Evolutionary conservation across 225 moss, liverwort and hornwort genomes (phyloP), one percentile per base, ranked within the genome.

Genomic region (Ulota crispa): DNA sequence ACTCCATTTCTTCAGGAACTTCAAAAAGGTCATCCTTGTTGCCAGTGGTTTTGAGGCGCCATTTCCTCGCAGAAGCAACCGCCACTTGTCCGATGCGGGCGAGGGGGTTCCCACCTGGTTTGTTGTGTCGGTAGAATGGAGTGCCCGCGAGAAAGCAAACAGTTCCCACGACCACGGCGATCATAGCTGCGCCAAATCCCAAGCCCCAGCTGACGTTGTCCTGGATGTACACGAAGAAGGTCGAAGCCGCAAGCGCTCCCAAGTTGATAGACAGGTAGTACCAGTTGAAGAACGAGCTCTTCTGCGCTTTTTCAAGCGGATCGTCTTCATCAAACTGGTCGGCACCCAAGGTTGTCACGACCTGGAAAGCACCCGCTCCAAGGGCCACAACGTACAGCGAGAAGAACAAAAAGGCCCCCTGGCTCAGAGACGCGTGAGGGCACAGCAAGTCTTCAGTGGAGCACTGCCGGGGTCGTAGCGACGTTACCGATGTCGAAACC

Each of bases 251-350:
- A 24, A 96, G 74, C 1, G 87, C 89, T 71, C 96, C 96, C 1
- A 93, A 75, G 47, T 89, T 94, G 61, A 92, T 88, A 10, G 93
- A 90, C 67, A 88, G 89, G 82, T 87, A 94, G 45, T 86, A 73
- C 93, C 93, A 93, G 59, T 94, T 96, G 83, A 96, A 96, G 84
- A 86, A 96, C 7, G 91, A 91, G 15, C 87, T 85, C 77, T 91
- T 93, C 66, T 92, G 87, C 36, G 26, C 52, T 64, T 89, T 91
- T 69, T 94, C 94, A 8, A 50, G 56, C 0, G 84, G 77, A 47
- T 94, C 91, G 64, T 88, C 88, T 60, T 96, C 96, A 65, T 96
- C 96, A 20, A 93, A 96, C 70, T 96, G 96, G 52, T 96, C 96
- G 3, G 94, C 94, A 1, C 94, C 96, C 37, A 96, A 87, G 72